These are phyloP conservation scores for Coemansia sp. DNA, from an alignment of 192 early-diverging fungal species.

Conservation along the genomic window DNA sequence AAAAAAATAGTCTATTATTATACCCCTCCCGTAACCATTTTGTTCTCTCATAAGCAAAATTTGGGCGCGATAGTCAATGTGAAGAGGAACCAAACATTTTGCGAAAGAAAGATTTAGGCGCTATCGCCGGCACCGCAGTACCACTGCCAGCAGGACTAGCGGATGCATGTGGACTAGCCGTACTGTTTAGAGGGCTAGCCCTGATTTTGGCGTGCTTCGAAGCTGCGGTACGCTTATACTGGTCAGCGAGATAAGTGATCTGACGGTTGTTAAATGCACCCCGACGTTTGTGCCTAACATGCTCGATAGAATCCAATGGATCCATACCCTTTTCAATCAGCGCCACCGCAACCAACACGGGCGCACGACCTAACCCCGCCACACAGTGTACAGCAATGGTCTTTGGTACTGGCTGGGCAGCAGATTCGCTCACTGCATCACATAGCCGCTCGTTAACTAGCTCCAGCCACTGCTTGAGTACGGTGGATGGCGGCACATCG, in stretches of 20 bases:
- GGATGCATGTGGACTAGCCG: neutral
- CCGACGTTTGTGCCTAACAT: conserved; percentile 68
- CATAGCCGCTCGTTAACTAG: conserved; percentile 61
- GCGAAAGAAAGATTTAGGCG: conserved; percentile 40
- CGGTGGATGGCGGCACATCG: conserved; percentile 62
- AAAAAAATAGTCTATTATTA: neutral
- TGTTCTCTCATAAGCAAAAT: neutral
- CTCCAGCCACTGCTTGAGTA: conserved; percentile 63
- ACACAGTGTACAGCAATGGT: conserved; percentile 93
- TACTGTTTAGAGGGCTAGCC: conserved; percentile 23
- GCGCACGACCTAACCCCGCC: conserved; percentile 92
- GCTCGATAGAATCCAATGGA: conserved; percentile 72
- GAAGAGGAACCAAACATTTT: conserved; percentile 52
- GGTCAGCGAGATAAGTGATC: conserved; percentile 62
- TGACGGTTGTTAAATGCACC: conserved; percentile 82
- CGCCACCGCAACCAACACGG: conserved; percentile 82
- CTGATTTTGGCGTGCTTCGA: conserved; percentile 40
- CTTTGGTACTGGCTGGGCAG: conserved; percentile 34
- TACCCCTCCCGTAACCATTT: neutral
- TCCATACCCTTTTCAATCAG: conserved; percentile 78
- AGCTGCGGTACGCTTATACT: conserved; percentile 45
- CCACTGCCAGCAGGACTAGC: conserved; percentile 11
- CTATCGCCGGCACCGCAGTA: conserved; percentile 11
- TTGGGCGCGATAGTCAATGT: conserved; percentile 30
- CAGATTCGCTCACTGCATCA: conserved; percentile 24